Conservation (phyloP, 164 flowering plant species). For the Vitis vinifera region DNA sequence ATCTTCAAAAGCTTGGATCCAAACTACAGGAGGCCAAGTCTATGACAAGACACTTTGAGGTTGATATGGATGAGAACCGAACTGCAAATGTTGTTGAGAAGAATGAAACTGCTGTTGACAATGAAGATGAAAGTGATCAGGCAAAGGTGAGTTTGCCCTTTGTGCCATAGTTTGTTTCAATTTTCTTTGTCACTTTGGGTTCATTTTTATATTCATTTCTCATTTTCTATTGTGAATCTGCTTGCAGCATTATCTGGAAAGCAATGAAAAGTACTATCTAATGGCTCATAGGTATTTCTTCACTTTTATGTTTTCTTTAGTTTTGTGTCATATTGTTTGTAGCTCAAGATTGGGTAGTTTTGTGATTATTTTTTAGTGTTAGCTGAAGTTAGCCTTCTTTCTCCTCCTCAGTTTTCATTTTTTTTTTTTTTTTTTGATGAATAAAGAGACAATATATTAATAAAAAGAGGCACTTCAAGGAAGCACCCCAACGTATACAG, state of each 20-base stretch:
- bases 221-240: conserved; percentile 7
- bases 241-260: conserved; percentile 94
- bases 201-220: background rate
- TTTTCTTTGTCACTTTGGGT: background rate
- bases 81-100: conserved; percentile 42
- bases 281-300: conserved; percentile 90
- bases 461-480: too few species aligned
- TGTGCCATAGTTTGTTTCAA: background rate
- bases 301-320: background rate
- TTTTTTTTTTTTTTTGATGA: too few species aligned
- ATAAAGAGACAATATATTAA: too few species aligned
- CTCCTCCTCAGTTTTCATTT: background rate
- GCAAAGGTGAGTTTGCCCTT: conserved; percentile 62
- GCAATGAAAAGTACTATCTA: conserved; percentile 96
- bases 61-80: conserved; percentile 62
- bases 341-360: background rate
- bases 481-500: too few species aligned
- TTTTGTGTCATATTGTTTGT: conserved; percentile 1
- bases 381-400: background rate
- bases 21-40: conserved; percentile 83
- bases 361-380: background rate
- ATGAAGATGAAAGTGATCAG: conserved; percentile 88
- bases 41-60: conserved; percentile 55
- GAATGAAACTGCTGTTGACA: conserved; percentile 51
- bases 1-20: conserved; percentile 93